A percentile compares a stretch with the other conserved stretches of the same genome.
These are phyloP conservation scores for Monosporascus sp. DNA, from an alignment of 2,329 filamentous ascomycete species.

Conservation along the genomic window DNA sequence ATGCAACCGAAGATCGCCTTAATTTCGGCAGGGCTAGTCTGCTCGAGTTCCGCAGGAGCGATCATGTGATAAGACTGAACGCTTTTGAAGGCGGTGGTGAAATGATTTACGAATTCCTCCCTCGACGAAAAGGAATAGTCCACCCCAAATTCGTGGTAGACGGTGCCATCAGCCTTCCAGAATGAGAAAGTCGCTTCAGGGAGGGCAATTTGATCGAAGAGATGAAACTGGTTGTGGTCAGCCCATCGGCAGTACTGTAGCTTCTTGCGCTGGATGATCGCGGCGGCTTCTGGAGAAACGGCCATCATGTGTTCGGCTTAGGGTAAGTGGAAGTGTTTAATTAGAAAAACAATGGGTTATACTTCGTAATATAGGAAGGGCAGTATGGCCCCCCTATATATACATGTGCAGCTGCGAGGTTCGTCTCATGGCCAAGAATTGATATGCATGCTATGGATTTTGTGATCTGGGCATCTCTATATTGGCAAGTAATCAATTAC, in stretches of 20 bases:
- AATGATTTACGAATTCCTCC: conserved; percentile 4
- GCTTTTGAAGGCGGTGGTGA: background rate
- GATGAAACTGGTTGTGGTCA: conserved; percentile 6
- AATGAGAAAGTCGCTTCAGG: conserved; percentile 6
- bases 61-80: conserved; percentile 4
- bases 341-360: too few species aligned
- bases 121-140: conserved; percentile 2
- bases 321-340: too few species aligned
- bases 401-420: too few species aligned
- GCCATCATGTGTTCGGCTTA: background rate
- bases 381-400: too few species aligned
- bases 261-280: conserved; percentile 12
- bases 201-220: conserved; percentile 6
- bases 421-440: too few species aligned
- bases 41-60: conserved; percentile 3
- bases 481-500: too few species aligned
- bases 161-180: background rate
- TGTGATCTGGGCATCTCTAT: too few species aligned
- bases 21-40: conserved; percentile 8
- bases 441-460: too few species aligned
- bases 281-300: conserved; percentile 5
- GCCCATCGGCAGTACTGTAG: conserved; percentile 9
- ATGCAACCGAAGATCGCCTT: conserved; percentile 5
- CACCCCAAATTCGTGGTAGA: background rate
- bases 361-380: too few species aligned